A percentile compares a stretch with the other conserved stretches of the same genome.
Evolutionary conservation across 2,329 filamentous ascomycete genomes (phyloP).

Genomic region (Basipetospora chlamydospora): DNA sequence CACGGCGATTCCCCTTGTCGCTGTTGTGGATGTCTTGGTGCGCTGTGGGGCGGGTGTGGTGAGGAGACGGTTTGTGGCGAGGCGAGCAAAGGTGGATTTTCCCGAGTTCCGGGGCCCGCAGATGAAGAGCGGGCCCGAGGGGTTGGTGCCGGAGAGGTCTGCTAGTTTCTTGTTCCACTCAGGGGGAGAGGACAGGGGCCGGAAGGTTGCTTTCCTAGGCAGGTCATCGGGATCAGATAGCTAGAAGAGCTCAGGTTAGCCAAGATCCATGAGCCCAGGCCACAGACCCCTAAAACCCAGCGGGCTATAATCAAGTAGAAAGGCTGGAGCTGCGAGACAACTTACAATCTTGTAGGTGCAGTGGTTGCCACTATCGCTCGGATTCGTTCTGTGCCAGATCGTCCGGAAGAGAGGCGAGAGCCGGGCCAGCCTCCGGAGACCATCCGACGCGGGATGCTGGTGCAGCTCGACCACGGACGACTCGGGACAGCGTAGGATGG

Average conservation of each 20-base stretch:
- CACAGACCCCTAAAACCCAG: background rate
- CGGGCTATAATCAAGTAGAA: no score
- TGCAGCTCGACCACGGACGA: slow-evolving; percentile 39
- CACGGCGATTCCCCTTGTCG: slow-evolving; percentile 34
- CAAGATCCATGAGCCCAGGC: background rate
- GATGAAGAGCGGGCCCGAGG: slow-evolving; percentile 31
- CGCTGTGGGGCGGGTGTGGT: no score
- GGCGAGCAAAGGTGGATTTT: slow-evolving; percentile 58
- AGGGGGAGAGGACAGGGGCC: slow-evolving; percentile 40
- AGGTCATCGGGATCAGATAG: slow-evolving; percentile 37
- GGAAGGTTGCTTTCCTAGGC: slow-evolving; percentile 32
- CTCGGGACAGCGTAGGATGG: slow-evolving; percentile 43
- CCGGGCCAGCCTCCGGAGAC: slow-evolving; percentile 37
- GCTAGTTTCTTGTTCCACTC: slow-evolving; percentile 48
- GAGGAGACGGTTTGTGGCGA: slow-evolving; percentile 53
- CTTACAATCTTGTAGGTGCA: slow-evolving; percentile 36
- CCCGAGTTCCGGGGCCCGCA: slow-evolving; percentile 59
- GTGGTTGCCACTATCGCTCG: slow-evolving; percentile 12
- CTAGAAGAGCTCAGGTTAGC: slow-evolving; percentile 21
- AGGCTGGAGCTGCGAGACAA: background rate
- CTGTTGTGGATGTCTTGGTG: no score
- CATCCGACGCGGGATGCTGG: slow-evolving; percentile 31
- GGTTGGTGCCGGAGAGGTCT: slow-evolving; percentile 14
- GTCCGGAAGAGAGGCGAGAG: slow-evolving; percentile 53
- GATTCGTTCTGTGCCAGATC: slow-evolving; percentile 43